These are phyloP conservation scores for Coemansia sp. DNA, from an alignment of 192 early-diverging fungal genomes.

Conservation along the genomic window DNA sequence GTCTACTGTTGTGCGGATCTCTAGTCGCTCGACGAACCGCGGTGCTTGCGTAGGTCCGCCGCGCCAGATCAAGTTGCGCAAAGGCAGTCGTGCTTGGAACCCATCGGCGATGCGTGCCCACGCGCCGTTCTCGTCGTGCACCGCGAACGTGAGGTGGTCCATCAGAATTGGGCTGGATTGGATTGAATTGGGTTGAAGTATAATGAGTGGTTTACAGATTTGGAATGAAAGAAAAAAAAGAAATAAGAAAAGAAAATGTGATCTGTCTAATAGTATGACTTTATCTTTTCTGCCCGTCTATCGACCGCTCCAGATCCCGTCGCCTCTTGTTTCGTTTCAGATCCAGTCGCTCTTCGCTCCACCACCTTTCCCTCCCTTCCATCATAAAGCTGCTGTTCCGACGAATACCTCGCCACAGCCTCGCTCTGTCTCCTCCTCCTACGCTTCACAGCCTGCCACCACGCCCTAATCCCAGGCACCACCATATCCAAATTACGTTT, in stretches of 20 bases:
- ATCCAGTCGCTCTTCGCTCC: background rate
- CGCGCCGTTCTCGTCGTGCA: conserved; percentile 32
- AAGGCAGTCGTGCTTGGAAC: conserved; percentile 68
- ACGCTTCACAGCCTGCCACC: conserved; percentile 23
- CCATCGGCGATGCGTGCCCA: conserved; percentile 69
- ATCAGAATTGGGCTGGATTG: background rate
- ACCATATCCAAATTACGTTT: conserved; percentile 34
- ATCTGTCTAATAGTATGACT: conserved; percentile 41
- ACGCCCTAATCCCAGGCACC: conserved; percentile 37
- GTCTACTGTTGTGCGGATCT: conserved; percentile 57
- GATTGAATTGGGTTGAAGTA: too few species aligned
- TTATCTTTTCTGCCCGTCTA: conserved; percentile 49
- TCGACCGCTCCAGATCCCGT: conserved; percentile 6
- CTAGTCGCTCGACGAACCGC: conserved; percentile 62
- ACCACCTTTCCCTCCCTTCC: conserved; percentile 8
- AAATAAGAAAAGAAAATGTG: conserved; percentile 9
- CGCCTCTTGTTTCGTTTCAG: background rate
- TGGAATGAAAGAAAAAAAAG: conserved; percentile 9
- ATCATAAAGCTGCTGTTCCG: conserved; percentile 24
- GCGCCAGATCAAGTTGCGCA: conserved; percentile 79
- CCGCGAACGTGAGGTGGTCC: conserved; percentile 24
- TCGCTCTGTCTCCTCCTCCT: conserved; percentile 12
- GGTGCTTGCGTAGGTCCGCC: conserved; percentile 65
- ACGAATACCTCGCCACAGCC: conserved; percentile 23
- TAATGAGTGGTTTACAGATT: too few species aligned